These are phyloP conservation scores for Rheum nobile DNA, from an alignment of 148 eudicot genomes.

Conservation along the genomic window DNA sequence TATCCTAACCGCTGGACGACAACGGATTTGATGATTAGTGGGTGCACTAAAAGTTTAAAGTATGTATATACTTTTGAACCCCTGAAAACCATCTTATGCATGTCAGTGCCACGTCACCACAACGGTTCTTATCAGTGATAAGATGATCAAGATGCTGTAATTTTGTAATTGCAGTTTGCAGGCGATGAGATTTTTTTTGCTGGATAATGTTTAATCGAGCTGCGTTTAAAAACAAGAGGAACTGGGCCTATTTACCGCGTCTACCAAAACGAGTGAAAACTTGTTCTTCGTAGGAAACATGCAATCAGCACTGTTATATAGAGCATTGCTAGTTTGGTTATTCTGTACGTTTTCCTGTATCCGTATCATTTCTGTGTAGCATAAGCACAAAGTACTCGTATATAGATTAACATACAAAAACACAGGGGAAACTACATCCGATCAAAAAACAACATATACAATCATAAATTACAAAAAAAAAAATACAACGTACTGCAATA, in stretches of 20 bases:
- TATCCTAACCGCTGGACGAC: constrained; percentile 91
- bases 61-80: no score
- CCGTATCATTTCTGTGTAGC: no score
- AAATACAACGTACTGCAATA: background rate
- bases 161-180: background rate
- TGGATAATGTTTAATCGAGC: no score
- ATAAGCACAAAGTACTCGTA: no score
- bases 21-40: constrained; percentile 23
- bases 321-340: no score
- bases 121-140: no score
- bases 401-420: background rate
- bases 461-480: background rate
- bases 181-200: background rate
- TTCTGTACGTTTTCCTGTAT: no score
- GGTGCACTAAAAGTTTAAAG: no score
- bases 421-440: background rate
- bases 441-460: background rate
- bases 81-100: no score
- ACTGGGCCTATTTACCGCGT: background rate
- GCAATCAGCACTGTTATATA: no score
- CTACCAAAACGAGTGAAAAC: background rate
- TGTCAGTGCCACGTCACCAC: no score
- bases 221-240: background rate
- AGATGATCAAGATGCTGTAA: background rate
- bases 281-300: no score